A percentile compares a stretch with the other conserved stretches of the same genome.
Conservation (phyloP, 805 yeast genomes). For the Saturnispora diversa region DNA sequence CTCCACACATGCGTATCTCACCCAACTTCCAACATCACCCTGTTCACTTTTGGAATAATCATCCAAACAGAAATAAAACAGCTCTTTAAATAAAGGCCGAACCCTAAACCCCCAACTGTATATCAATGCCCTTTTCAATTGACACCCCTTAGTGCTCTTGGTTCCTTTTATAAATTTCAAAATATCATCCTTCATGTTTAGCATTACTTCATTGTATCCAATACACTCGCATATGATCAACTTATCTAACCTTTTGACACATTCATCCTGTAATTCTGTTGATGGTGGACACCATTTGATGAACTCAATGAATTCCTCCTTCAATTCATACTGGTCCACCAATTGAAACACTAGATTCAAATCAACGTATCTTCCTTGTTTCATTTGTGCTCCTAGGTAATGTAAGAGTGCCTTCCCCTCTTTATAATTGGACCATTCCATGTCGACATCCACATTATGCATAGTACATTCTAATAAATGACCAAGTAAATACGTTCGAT, state of each 20-base stretch:
- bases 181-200: not conserved
- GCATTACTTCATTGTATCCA: not conserved
- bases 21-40: slow-evolving; percentile 87
- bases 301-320: not conserved
- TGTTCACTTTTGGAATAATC: slow-evolving; percentile 74
- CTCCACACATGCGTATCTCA: slow-evolving; percentile 32
- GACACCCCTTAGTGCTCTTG: not conserved
- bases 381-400: not conserved
- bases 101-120: too few species aligned
- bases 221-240: not conserved
- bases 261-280: not conserved
- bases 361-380: not conserved
- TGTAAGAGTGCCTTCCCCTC: not conserved
- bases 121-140: not conserved
- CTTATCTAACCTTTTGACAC: not conserved
- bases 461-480: not conserved
- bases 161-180: not conserved
- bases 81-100: too few species aligned
- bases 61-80: slow-evolving; percentile 33
- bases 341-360: not conserved
- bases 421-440: not conserved
- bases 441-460: not conserved
- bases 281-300: not conserved
- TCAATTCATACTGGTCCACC: not conserved
- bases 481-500: not conserved